Base-by-base conservation (phyloP, 1,284 basidiomycete species). In the Fistulina hepatica region DNA sequence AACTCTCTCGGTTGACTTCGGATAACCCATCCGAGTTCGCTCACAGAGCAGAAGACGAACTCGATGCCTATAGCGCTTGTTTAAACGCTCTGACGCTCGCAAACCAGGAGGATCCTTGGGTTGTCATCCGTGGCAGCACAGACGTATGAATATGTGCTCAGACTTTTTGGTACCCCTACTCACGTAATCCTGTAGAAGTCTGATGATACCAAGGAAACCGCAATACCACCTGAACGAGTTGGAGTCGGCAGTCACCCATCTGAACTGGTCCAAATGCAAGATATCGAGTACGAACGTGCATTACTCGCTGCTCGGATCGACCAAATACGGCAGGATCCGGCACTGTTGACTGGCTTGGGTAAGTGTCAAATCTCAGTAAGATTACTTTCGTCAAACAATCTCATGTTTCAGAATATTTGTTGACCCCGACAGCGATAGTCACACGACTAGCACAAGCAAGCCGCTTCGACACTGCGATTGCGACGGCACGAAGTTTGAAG, bases 61-160 rank as follows among this genome's bases (percentile, higher is more conserved):
- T 89, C 19, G 73, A 88, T 63, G 69, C 85, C 49, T 86, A 90
- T 53, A 71, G 84, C 33, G 77, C 93, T 21, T 81, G 90, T 12
- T 85, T 95, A 60, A 97, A 97, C 54, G 81, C 90, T 7, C 65
- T 99, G 23, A 76, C 83, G 9, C 67, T 97, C 45, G 70, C 93
- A 21, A 82, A 91, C 50, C 65, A 69, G 44, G 78, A 81, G 50
- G 81, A 80, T 48, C 82, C 91, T 7, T 98, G 90, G 90, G 71
- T 97, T 31, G 64, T 81, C 13, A 59, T 85, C 34, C 73, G 76
- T 24, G 55, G 67, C 11, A 19, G 15, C 4, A 19, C 15, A 16
- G 8, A 31, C 13, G 28, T 31, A 16, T 8, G 28, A 26, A 20
- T 22, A 39, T 36, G 43, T 30, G 23, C 23, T 28, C 24, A 11